A percentile compares a stretch with the other conserved stretches of the same genome.
Conservation (phyloP, 768 basidiomycete genomes). For the Agrocybe chaxingu region DNA sequence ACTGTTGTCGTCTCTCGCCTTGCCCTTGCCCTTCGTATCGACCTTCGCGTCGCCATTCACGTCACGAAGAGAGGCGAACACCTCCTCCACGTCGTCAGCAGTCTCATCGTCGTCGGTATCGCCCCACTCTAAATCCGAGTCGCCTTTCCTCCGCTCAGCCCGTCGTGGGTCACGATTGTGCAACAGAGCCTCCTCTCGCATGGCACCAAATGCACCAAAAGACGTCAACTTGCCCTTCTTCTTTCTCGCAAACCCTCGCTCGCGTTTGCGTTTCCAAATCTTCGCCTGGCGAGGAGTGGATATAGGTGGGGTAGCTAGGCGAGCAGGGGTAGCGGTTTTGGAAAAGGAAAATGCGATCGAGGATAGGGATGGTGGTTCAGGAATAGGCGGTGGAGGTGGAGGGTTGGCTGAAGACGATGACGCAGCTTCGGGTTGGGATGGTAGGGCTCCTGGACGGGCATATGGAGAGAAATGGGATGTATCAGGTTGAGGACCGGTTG, state of each 20-base stretch:
- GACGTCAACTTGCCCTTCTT: conserved; percentile 15
- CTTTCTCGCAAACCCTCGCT: conserved; percentile 6
- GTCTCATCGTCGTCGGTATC: conserved; percentile 35
- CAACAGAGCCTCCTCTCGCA: conserved; percentile 50
- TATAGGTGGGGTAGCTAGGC: conserved; percentile 19
- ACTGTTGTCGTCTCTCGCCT: conserved; percentile 13
- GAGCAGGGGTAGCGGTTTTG: neutral
- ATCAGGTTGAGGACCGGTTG: conserved; percentile 1
- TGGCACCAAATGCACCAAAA: conserved; percentile 53
- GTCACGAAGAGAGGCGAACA: neutral
- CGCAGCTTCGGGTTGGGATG: conserved; percentile 3
- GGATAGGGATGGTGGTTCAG: conserved; percentile 11
- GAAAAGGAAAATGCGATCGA: conserved; percentile 31
- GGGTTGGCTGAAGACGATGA: neutral
- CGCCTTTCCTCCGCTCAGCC: conserved; percentile 53
- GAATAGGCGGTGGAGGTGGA: conserved; percentile 1
- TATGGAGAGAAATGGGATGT: conserved; percentile 23
- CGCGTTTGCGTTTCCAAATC: conserved; percentile 19
- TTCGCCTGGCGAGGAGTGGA: conserved; percentile 26
- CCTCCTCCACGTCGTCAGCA: conserved; percentile 20
- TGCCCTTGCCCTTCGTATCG: conserved; percentile 14
- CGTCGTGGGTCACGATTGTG: conserved; percentile 37
- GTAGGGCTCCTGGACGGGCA: conserved; percentile 12
- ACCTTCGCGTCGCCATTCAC: too few relatives aligned
- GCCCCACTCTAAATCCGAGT: conserved; percentile 72